Evolutionary conservation across 768 basidiomycete genomes (phyloP).

Genomic region (Harrya chromipes): DNA sequence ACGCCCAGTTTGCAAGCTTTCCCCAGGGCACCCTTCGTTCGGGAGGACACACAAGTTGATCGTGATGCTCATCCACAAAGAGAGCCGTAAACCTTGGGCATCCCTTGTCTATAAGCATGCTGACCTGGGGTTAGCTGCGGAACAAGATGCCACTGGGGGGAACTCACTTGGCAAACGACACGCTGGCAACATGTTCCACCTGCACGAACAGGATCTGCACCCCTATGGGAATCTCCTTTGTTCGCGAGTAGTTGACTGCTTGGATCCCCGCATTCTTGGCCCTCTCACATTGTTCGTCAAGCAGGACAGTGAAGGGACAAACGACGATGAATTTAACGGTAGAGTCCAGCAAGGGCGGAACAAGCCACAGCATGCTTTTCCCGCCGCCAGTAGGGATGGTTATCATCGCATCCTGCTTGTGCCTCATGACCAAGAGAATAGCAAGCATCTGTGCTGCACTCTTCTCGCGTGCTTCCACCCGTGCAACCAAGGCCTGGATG

Average conservation of each 20-base stretch:
- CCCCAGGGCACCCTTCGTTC: not conserved
- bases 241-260: not conserved
- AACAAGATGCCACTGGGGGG: too few relatives aligned
- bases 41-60: slow-evolving; percentile 1
- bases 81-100: not conserved
- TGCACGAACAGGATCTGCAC: slow-evolving; percentile 7
- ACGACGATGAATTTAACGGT: not conserved
- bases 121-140: too few relatives aligned
- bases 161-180: not conserved
- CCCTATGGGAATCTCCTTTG: not conserved
- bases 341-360: not conserved
- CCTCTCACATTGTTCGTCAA: slow-evolving; percentile 3
- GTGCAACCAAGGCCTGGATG: not conserved
- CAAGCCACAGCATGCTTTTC: slow-evolving; percentile 7
- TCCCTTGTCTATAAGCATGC: not conserved
- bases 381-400: slow-evolving; percentile 9
- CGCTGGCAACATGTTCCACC: slow-evolving; percentile 2
- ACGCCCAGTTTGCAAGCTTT: not conserved
- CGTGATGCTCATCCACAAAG: slow-evolving; percentile 7
- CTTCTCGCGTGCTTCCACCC: not conserved
- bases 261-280: not conserved
- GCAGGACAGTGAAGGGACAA: slow-evolving; percentile 4
- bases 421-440: not conserved
- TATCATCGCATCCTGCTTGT: not conserved
- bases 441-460: not conserved